phyloP scores from a whole-genome alignment of 176 grass and related monocot species.

The sorghum (Sorghum bicolor) region Sorghum_bicolor_NCBIv3 NC_012879.2:52838501-52839000 shows the following conservation, averaged over 20 bases:
- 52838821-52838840: not conserved
- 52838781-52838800: not conserved
- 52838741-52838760: not conserved
- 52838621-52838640: conserved; percentile 84
- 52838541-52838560: not conserved
- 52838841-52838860: not conserved
- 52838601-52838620: conserved; percentile 88
- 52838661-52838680: conserved; percentile 99
- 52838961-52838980: conserved; percentile 98
- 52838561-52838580: not conserved
- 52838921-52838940: not conserved
- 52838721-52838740: not conserved
- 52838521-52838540: not conserved
- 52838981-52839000: conserved; percentile 87
- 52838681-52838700: conserved; percentile 96
- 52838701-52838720: conserved; percentile 55
- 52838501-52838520: conserved; percentile 59
- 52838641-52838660: conserved; percentile 92
- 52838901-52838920: conserved; percentile 25
- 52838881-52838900: not conserved
- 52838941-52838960: conserved; percentile 61
- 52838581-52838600: conserved; percentile 70
- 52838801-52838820: not conserved
- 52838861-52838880: not conserved
- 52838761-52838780: not conserved